Base-by-base conservation (phyloP, 805 yeast species). In the Middelhovenomyces tepae region DNA sequence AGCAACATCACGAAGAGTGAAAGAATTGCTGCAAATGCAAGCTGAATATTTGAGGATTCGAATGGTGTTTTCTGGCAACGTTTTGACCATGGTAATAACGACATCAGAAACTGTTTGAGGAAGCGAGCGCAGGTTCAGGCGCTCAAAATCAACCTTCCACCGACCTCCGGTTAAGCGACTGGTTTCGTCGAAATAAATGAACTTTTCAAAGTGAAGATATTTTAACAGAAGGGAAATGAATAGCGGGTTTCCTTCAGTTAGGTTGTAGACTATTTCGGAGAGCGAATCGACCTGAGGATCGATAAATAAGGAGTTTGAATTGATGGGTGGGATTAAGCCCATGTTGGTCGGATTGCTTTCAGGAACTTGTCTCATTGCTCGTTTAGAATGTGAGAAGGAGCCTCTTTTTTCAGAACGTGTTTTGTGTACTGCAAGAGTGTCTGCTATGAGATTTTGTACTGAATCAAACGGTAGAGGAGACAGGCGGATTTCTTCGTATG, bases 21-120 rank as follows among this genome's bases (percentile, higher is more conserved):
- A 62, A 18, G 57, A 38, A 21, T 58, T 50, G 35, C 63, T 50
- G 29, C 64, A 56, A 7, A 65, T 54, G 16, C 71, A 57, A 1
- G 70, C 61, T 2, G 71, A 71, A 42, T 51, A 59, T 22, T 62
- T 60, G 29, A 71, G 42, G 13, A 55, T 32, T 3, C 47, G 34
- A 9, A 51, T 24, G 7, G 57, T 56, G 9, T 36, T 28, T 2
- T 38, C 28, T 4, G 61, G 48, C 11, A 49, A 46, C 9, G 43
- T 38, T 7, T 37, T 23, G 11, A 51, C 11, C 35, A 51, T 43
- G 8, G 35, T 26, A 5, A 36, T 34, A 13, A 43, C 51, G 1
- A 45, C 39, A 2, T 36, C 45, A 3, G 37, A 34, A 5, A 48
- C 29, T 16, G 32, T 30, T 11, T n/a, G 28, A 4, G 44, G 47